Evolutionary conservation across 176 grass and related monocot genomes (phyloP).

Genomic region (Thalia dealbata): DNA sequence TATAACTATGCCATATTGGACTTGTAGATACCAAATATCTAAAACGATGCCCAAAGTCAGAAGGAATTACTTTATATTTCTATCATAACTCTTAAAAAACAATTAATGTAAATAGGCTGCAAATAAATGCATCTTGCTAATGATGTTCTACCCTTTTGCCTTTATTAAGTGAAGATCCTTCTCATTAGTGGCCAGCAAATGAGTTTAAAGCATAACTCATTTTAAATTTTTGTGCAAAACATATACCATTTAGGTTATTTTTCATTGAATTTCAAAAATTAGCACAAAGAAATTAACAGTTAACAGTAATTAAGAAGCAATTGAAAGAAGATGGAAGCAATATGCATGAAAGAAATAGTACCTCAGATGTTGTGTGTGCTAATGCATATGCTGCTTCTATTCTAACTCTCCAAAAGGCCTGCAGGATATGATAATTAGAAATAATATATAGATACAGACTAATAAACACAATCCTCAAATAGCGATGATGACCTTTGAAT

Average conservation of each 20-base stretch:
- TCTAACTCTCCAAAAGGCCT: constrained; percentile 98
- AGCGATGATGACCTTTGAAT: constrained; percentile 61
- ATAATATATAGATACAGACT: neutral
- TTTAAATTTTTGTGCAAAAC: no score
- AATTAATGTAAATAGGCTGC: neutral
- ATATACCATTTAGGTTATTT: no score
- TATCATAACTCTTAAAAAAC: no score
- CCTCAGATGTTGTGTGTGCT: constrained; percentile 79
- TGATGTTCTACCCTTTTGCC: neutral
- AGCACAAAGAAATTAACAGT: neutral
- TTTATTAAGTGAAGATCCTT: neutral
- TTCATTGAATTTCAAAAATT: neutral
- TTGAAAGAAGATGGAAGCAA: neutral
- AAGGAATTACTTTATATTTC: no score
- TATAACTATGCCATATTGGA: no score
- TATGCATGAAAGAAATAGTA: constrained; percentile 23
- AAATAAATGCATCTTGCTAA: neutral
- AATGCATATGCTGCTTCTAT: constrained; percentile 92
- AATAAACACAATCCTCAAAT: constrained; percentile 6
- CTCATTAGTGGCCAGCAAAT: neutral
- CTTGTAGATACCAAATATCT: no score
- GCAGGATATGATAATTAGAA: neutral
- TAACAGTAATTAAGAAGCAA: neutral
- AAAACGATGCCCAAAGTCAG: neutral
- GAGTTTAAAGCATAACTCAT: no score